These are phyloP conservation scores for Candida yuanshanica DNA, from an alignment of 805 yeast genomes.

Conservation along the genomic window DNA sequence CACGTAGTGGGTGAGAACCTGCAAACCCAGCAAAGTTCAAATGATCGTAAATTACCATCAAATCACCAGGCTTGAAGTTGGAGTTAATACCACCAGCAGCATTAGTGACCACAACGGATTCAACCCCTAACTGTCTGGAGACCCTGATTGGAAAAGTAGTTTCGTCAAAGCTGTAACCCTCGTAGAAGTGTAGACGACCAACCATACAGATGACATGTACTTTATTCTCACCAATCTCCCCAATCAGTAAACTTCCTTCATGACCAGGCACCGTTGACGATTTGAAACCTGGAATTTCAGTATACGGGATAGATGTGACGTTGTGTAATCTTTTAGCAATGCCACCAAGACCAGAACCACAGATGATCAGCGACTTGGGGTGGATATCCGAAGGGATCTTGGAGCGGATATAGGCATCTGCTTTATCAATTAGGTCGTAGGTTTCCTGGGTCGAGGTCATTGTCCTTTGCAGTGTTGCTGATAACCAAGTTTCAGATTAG, in stretches of 20 bases:
- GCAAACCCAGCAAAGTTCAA: constrained; percentile 87
- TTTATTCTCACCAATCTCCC: constrained; percentile 57
- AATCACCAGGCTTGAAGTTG: constrained; percentile 69
- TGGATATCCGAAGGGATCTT: constrained; percentile 4
- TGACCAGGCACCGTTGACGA: constrained; percentile 88
- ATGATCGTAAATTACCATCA: constrained; percentile 89
- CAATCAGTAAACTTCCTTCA: constrained; percentile 76
- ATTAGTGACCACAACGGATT: constrained; percentile 74
- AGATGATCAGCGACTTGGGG: constrained; percentile 74
- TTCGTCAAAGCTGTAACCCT: constrained; percentile 78
- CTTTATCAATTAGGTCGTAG: constrained; percentile 9
- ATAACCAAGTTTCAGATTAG: too few relatives aligned
- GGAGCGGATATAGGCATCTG: constrained; percentile 13
- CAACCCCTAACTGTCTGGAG: constrained; percentile 56
- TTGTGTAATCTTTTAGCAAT: constrained; percentile 45
- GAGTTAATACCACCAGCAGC: constrained; percentile 91
- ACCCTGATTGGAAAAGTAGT: constrained; percentile 85
- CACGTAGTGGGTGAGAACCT: constrained; percentile 83
- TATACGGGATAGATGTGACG: constrained; percentile 51
- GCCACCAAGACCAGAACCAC: constrained; percentile 95
- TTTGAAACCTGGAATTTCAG: constrained; percentile 73
- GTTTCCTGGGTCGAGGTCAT: background rate
- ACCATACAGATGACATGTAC: constrained; percentile 90
- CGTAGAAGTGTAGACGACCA: constrained; percentile 89
- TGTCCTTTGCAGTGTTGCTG: background rate